Evolutionary conservation across 2,329 filamentous ascomycete species (phyloP).

Genomic region (Escovopsis weberi): DNA sequence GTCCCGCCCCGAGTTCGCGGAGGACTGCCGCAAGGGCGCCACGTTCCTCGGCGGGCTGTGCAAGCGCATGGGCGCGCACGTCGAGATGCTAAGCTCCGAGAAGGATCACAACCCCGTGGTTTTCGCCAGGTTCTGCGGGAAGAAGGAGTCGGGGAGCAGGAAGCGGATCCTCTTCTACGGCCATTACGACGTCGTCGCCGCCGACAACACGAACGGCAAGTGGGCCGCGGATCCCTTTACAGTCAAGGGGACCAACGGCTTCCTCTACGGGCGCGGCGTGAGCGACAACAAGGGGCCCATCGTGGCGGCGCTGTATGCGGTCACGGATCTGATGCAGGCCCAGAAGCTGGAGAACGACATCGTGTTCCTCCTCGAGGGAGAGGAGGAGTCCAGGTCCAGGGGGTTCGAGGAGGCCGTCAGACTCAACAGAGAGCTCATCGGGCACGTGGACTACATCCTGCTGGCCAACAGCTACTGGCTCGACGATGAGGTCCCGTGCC

Average conservation of each 20-base stretch:
- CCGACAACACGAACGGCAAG: conserved; percentile 65
- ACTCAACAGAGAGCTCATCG: conserved; percentile 70
- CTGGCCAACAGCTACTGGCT: conserved; percentile 98
- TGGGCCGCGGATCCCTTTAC: conserved; percentile 84
- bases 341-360: conserved; percentile 77
- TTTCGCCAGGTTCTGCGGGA: conserved; percentile 73
- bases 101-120: conserved; percentile 83
- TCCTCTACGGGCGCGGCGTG: conserved; percentile 87
- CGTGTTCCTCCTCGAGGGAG: conserved; percentile 87
- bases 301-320: conserved; percentile 84
- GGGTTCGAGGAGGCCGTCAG: conserved; percentile 77
- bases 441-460: conserved; percentile 83
- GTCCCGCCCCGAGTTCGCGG: conserved; percentile 68
- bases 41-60: conserved; percentile 83
- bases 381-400: conserved; percentile 87
- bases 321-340: conserved; percentile 75
- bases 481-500: conserved; percentile 84
- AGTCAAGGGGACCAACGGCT: conserved; percentile 81
- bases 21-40: conserved; percentile 84
- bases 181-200: conserved; percentile 93
- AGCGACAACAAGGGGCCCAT: conserved; percentile 97
- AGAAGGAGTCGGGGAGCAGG: conserved; percentile 48
- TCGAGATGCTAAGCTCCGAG: conserved; percentile 76
- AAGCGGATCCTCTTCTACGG: conserved; percentile 95
- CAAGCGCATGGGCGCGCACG: conserved; percentile 78